A percentile compares a stretch with the other conserved stretches of the same genome.
Evolutionary conservation across 352 stramenopile species (phyloP).

Genomic region (Bremia lactucae): DNA sequence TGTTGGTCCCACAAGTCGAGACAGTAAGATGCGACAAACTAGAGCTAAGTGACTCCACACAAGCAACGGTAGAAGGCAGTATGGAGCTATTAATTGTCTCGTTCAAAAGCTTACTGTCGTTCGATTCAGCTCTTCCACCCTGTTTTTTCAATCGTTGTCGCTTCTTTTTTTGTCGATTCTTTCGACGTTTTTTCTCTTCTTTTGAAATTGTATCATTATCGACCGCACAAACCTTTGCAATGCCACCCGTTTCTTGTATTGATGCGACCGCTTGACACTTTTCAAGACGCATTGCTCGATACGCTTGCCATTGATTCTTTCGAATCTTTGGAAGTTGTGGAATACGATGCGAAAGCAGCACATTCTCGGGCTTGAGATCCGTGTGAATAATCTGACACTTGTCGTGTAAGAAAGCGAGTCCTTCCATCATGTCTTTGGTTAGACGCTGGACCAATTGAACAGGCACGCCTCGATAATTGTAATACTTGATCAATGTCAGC

Average conservation of each 20-base stretch:
- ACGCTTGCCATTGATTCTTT: slow-evolving; percentile 44
- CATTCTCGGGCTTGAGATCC: slow-evolving; percentile 99
- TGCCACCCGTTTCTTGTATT: background rate
- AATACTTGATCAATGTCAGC: slow-evolving; percentile 98
- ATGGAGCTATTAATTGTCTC: slow-evolving; percentile 17
- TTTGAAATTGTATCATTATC: slow-evolving; percentile 30
- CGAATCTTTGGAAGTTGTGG: slow-evolving; percentile 56
- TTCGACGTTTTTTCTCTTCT: slow-evolving; percentile 91
- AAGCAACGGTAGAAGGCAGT: slow-evolving; percentile 3
- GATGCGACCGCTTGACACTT: slow-evolving; percentile 35
- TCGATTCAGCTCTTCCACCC: slow-evolving; percentile 2
- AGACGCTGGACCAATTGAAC: slow-evolving; percentile 92
- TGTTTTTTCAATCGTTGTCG: slow-evolving; percentile 84
- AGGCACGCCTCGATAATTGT: slow-evolving; percentile 96
- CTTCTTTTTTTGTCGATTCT: slow-evolving; percentile 91
- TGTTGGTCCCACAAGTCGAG: slow-evolving; percentile 1
- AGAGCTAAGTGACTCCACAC: slow-evolving; percentile 12
- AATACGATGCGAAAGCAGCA: slow-evolving; percentile 85
- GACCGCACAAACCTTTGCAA: background rate
- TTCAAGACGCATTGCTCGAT: slow-evolving; percentile 24
- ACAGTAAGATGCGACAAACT: slow-evolving; percentile 13
- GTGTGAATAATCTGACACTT: slow-evolving; percentile 99
- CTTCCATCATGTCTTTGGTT: slow-evolving; percentile 90
- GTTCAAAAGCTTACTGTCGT: slow-evolving; percentile 1
- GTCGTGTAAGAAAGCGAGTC: slow-evolving; percentile 94